Evolutionary conservation across 2,329 filamentous ascomycete species (phyloP).

Genomic region (Penicillium sp.): DNA sequence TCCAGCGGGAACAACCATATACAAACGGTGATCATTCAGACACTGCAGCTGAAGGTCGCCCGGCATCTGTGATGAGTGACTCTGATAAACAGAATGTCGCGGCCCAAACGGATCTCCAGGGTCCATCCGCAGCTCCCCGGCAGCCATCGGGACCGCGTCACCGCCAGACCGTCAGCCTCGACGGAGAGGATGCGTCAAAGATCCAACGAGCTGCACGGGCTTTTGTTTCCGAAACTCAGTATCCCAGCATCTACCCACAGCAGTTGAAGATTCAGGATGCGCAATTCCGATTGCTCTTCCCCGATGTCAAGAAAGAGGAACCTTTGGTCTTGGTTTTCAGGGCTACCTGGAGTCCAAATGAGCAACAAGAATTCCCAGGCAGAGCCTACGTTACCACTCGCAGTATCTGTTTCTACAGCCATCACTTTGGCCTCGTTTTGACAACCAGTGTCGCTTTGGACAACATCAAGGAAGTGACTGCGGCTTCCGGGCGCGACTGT

Average conservation of each 20-base stretch:
- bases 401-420: constrained; percentile 94
- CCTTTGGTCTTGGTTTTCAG: constrained; percentile 90
- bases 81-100: constrained; percentile 24
- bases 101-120: constrained; percentile 22
- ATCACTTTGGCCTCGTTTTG: constrained; percentile 87
- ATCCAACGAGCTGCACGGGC: constrained; percentile 37
- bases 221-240: constrained; percentile 46
- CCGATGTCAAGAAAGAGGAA: constrained; percentile 72
- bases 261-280: constrained; percentile 85
- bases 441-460: constrained; percentile 76
- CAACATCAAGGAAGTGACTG: constrained; percentile 83
- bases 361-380: constrained; percentile 76
- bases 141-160: constrained; percentile 42
- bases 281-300: constrained; percentile 91
- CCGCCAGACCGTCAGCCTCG: constrained; percentile 60
- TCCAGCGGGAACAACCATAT: constrained; percentile 57
- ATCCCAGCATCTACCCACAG: constrained; percentile 76
- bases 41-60: constrained; percentile 14
- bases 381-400: constrained; percentile 84
- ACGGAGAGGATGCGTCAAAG: constrained; percentile 42
- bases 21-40: constrained; percentile 28
- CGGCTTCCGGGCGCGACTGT: constrained; percentile 84
- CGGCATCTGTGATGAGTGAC: constrained; percentile 29
- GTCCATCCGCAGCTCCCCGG: constrained; percentile 27
- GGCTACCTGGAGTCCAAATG: constrained; percentile 80